Evolutionary conservation across 2,329 filamentous ascomycete species (phyloP), one percentile per base, ranked within the genome.

Genomic region (Aureobasidium lini): DNA sequence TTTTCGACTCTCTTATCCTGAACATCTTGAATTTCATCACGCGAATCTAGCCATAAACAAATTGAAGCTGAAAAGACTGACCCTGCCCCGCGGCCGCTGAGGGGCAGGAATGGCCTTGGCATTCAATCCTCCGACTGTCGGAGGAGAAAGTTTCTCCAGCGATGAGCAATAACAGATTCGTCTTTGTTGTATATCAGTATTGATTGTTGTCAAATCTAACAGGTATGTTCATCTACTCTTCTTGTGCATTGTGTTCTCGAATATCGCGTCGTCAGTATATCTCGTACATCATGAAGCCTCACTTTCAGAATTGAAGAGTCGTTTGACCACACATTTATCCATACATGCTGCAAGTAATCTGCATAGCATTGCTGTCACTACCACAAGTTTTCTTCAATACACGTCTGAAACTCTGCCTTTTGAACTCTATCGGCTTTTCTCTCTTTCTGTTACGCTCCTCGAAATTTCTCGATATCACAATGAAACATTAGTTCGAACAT

Each of bases 121-220:
- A 23, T 42, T 34, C 1, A 1, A 54, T 9, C 28, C 50, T 42
- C 50, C 50, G 50, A 54, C 39, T 15, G 23, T 54, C 50, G 50
- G 50, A 54, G 50, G 28, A 39, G 37, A 54, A 54, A 54, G 37
- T 54, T 54, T 54, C 50, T 54, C 50, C 39, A 54, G n/a, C 29
- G 34, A 54, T 54, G 50, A 54, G 50, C 50, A 54, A 52, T 52
- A 54, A 13, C 39, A 43, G 37, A 13, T 31, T 2, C 39, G 18
- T 54, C 37, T 52, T 36, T 31, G 11, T 34, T 43, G 3, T 54
- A 34, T 43, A 54, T 54, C 50, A 13, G 10, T 42, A 10, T 42
- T 31, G n/a, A 39, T 2, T 16, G 18, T 42, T 2, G 16, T 13
- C 23, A 16, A 18, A 34, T 32, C 4, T n/a, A 34, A 40, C 34